These are phyloP conservation scores for Xerocomus nothofagi DNA, from an alignment of 1,284 basidiomycete genomes.

Conservation along the genomic window DNA sequence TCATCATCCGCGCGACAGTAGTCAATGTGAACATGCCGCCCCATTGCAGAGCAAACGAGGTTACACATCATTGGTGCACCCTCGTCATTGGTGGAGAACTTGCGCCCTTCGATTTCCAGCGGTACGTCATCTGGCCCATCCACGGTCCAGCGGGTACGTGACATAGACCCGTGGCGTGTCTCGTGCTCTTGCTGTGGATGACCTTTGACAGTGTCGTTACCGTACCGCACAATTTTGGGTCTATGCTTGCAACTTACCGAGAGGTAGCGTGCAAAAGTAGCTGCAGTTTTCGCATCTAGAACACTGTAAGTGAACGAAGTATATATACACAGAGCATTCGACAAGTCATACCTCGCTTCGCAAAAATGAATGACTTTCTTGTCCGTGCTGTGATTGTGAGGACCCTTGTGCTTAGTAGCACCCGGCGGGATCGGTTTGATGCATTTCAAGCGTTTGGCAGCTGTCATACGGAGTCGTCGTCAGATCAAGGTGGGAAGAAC, in stretches of 20 bases:
- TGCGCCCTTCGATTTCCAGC: constrained; percentile 55
- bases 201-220: constrained; percentile 37
- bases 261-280: constrained; percentile 58
- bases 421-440: constrained; percentile 47
- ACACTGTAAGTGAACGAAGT: background rate
- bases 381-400: constrained; percentile 49
- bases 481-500: background rate
- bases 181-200: constrained; percentile 62
- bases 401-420: constrained; percentile 41
- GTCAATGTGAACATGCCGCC: constrained; percentile 56
- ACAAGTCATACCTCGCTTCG: constrained; percentile 41
- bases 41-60: constrained; percentile 53
- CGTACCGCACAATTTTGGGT: background rate
- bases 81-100: constrained; percentile 55
- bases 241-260: constrained; percentile 38
- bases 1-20: constrained; percentile 48
- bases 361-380: constrained; percentile 49
- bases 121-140: constrained; percentile 47
- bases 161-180: constrained; percentile 66
- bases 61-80: constrained; percentile 68
- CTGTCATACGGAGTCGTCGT: constrained; percentile 27
- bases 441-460: constrained; percentile 49
- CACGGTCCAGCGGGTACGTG: constrained; percentile 53
- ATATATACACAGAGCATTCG: rapidly evolving
- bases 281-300: constrained; percentile 53